Base-by-base conservation (phyloP, 768 basidiomycete species). In the Coprinellus aureogranulatus region DNA sequence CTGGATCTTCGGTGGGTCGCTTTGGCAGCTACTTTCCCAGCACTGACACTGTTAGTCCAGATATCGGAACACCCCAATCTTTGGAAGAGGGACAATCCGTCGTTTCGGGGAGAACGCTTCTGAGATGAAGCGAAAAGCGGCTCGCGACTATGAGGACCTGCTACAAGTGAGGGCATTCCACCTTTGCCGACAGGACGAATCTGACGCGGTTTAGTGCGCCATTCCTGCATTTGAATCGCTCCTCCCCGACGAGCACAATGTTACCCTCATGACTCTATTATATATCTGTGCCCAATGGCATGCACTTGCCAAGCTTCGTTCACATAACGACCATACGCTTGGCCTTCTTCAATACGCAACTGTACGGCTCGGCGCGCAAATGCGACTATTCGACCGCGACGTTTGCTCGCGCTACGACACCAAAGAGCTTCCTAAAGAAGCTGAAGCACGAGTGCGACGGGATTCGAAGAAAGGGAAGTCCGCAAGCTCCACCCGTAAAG, bases 121-220 rank as follows among this genome's bases (percentile, higher is more conserved):
- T 0, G 63, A 69, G 5, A 60, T 70, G 61, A 63, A 64, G 30
- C 61, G 71, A 4, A 51, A 64, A 6, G 65, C 65, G 4, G 73
- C 69, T 12, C 57, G 66, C 0, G 69, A 75, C 45, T 75, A 66
- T 28, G 70, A 75, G 39, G 68, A 76, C 22, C 47, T 74, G 4
- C 62, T 75, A 0, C 73, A 75, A 65, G 75, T 68, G 57, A 39
- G 18, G n/a, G n/a, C n/a, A n/a, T n/a, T n/a, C n/a, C n/a, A n/a
- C n/a, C 18, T 20, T 27, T 16, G 47, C n/a, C n/a, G 48, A 51
- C 8, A 11, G 25, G 23, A 48, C 10, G 23, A 26, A 28, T 3
- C 20, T 27, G 55, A 18, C 41, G 51, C 9, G 12, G 50, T 12
- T 26, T 10, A 60, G 59, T 60, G 54, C 42, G 45, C 59, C n/a